A percentile compares a stretch with the other conserved stretches of the same genome.
phyloP scores from a whole-genome alignment of 73 alveolate genomes.

The Paramecium sonneborni region DNA sequence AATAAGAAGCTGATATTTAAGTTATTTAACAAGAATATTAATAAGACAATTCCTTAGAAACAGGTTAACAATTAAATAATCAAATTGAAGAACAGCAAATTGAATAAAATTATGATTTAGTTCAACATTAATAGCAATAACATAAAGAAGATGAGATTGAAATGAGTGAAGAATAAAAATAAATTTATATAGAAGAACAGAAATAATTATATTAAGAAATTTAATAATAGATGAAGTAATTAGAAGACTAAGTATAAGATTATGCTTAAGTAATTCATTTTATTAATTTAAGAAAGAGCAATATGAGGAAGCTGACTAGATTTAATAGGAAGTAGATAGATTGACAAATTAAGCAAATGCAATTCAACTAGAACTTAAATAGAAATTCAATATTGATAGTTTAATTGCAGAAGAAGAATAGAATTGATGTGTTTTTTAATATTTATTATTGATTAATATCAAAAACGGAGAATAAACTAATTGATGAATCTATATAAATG shows the following conservation, averaged over 20 bases:
- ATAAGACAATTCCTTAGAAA: background rate
- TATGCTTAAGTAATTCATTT: background rate
- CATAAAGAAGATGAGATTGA: background rate
- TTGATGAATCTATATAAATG: background rate
- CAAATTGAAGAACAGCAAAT: background rate
- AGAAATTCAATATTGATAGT: background rate
- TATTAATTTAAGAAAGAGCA: background rate
- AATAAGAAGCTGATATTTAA: background rate
- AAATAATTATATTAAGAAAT: background rate
- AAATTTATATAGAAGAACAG: background rate
- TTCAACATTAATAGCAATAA: background rate
- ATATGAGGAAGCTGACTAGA: background rate
- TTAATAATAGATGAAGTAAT: background rate
- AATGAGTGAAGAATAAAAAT: background rate
- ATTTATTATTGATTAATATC: background rate
- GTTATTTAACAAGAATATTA: background rate
- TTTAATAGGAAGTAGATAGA: background rate
- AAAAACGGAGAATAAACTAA: background rate
- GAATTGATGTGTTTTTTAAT: background rate
- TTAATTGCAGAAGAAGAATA: background rate
- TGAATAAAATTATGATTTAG: background rate
- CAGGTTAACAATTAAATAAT: background rate
- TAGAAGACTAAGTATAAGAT: background rate
- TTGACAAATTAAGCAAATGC: background rate
- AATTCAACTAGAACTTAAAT: background rate